Evolutionary conservation across 1,284 basidiomycete species (phyloP).

Genomic region (Trametes versicolor): DNA sequence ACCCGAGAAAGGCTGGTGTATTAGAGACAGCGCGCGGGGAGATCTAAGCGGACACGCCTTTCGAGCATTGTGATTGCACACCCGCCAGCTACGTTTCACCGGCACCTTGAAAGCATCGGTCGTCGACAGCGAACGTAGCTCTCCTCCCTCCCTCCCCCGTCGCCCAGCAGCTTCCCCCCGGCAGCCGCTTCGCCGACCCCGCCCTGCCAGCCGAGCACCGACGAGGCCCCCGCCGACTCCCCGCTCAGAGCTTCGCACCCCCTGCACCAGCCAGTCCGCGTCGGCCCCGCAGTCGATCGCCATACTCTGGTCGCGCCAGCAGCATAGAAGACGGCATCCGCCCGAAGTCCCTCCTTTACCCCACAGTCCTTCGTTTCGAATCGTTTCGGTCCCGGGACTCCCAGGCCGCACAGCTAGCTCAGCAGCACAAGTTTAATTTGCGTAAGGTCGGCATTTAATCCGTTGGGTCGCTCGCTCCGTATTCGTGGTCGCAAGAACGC

Average conservation of each 20-base stretch:
- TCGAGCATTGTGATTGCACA: slow-evolving; percentile 43
- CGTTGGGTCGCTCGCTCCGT: slow-evolving; percentile 21
- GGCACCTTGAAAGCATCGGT: slow-evolving; percentile 41
- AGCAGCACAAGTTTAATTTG: slow-evolving; percentile 31
- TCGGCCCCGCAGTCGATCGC: slow-evolving; percentile 27
- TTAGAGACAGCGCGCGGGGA: slow-evolving; percentile 37
- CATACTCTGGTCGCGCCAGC: slow-evolving; percentile 30
- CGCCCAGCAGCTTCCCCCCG: slow-evolving; percentile 31
- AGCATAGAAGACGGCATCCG: slow-evolving; percentile 38
- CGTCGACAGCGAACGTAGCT: slow-evolving; percentile 40
- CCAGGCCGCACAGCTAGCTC: slow-evolving; percentile 24
- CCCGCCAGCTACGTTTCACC: slow-evolving; percentile 38
- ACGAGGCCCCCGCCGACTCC: slow-evolving; percentile 32
- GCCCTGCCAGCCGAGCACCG: slow-evolving; percentile 27
- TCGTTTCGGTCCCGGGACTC: slow-evolving; percentile 36
- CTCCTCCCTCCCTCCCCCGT: slow-evolving; percentile 18
- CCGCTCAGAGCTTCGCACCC: slow-evolving; percentile 28
- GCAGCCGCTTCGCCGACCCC: slow-evolving; percentile 31
- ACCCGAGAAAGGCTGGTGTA: slow-evolving; percentile 39
- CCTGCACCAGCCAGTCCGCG: slow-evolving; percentile 23
- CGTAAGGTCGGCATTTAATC: slow-evolving; percentile 41
- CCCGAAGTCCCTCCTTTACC: slow-evolving; percentile 39
- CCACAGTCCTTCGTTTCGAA: slow-evolving; percentile 38
- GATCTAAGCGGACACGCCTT: slow-evolving; percentile 45
- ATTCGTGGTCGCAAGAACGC: slow-evolving; percentile 34